Evolutionary conservation across 2,329 filamentous ascomycete genomes (phyloP), one percentile per base, ranked within the genome.

Genomic region (Aspergillus hortae): DNA sequence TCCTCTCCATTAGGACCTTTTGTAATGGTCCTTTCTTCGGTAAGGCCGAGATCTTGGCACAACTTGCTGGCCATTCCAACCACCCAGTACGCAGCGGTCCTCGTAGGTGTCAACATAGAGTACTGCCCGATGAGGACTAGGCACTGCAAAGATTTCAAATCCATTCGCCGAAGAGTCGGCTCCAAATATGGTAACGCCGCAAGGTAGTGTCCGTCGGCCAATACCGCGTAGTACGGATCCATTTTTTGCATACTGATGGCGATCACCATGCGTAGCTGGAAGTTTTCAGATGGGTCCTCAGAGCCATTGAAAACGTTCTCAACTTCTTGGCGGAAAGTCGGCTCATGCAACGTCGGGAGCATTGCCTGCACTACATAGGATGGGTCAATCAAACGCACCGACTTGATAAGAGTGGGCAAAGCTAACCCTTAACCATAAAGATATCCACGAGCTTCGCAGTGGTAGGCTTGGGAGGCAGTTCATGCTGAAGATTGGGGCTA

Each of bases 241-340:
- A 96, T 80, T 70, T 95, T 96, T 71, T 97, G 92, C 71, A 97
- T 82, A 68, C 90, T 92, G 64, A 96, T 95, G 27, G 94, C 92
- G 65, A 97, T 85, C 48, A 96, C 90, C 84, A 97, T 92, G 52
- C 90, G 86, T 46, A 95, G 76, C 42, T 92, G 83, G 63, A 96
- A 97, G 63, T 94, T 91, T 66, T 92, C 86, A 68, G 92, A 92
- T 0, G 90, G 80, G 61, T 95, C 89, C 4, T 75, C 80, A 49
- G 85, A 87, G 46, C 88, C 88, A 55, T 82, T 79, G 66, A 92
- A 95, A 4, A 96, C 90, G 27, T 87, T 86, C 51, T 95, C 83
- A 32, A 96, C 77, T 56, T 95, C 89, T 55, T 81, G 77, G 23
- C 82, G 80, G 56, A 97, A 89, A 10, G 84, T 83, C 19, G 85